These are phyloP conservation scores for Corniculantispora saksenae DNA, from an alignment of 2,329 filamentous ascomycete genomes.

Conservation along the genomic window DNA sequence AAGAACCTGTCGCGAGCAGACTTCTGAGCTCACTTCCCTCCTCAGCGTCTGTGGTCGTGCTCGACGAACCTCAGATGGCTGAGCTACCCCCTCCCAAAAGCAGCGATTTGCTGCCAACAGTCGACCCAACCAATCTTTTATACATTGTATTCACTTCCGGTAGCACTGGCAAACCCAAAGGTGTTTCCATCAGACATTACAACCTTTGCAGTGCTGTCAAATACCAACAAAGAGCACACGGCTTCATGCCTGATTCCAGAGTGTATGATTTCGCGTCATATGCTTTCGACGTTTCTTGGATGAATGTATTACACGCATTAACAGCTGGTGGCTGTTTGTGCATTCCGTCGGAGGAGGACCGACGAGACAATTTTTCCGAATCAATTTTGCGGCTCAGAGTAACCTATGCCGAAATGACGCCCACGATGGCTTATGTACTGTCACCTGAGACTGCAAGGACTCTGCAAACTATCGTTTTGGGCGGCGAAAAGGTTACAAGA, in stretches of 20 bases:
- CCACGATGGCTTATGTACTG: conserved; percentile 13
- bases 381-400: conserved; percentile 23
- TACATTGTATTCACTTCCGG: conserved; percentile 55
- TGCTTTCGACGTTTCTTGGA: conserved; percentile 25
- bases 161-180: conserved; percentile 52
- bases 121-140: background rate
- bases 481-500: conserved; percentile 35
- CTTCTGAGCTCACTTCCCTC: background rate
- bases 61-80: background rate
- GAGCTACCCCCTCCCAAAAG: background rate
- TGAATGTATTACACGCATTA: conserved; percentile 27
- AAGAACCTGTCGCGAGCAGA: conserved; percentile 18
- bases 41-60: conserved; percentile 5
- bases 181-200: conserved; percentile 39
- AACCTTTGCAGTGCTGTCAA: conserved; percentile 20
- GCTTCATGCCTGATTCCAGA: conserved; percentile 6
- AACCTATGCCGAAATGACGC: conserved; percentile 22
- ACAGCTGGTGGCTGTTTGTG: conserved; percentile 29
- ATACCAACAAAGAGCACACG: conserved; percentile 12
- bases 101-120: background rate
- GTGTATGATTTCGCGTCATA: conserved; percentile 23
- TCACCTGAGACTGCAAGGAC: background rate
- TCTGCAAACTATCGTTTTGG: conserved; percentile 16
- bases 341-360: conserved; percentile 23
- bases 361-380: conserved; percentile 21